phyloP scores from a whole-genome alignment of 2,329 filamentous ascomycete species.

The Cladobotryum mycophilum region DNA sequence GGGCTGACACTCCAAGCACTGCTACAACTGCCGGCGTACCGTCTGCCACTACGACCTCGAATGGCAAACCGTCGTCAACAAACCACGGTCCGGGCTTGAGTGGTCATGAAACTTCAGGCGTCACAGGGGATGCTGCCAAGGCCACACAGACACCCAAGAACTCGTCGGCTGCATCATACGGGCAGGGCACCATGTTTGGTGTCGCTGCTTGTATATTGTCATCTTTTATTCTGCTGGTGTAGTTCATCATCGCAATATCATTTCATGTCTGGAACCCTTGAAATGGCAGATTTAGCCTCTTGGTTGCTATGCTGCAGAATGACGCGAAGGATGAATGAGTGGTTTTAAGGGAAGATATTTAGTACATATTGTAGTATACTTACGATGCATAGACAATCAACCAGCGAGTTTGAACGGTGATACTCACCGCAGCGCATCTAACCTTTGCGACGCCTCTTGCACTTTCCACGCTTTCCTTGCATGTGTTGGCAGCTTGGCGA shows the following conservation, averaged over 20 bases:
- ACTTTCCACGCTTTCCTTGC: too few species aligned
- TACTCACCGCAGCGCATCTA: too few species aligned
- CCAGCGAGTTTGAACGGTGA: too few species aligned
- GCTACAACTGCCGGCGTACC: neutral
- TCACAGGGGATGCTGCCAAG: neutral
- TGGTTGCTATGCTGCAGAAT: too few species aligned
- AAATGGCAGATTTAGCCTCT: too few species aligned
- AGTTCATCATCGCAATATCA: neutral
- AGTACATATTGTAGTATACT: too few species aligned
- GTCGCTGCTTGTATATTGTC: neutral
- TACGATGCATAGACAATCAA: too few species aligned
- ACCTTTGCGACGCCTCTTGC: too few species aligned
- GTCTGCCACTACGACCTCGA: neutral
- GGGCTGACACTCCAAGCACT: neutral
- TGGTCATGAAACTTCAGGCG: neutral
- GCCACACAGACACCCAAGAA: neutral
- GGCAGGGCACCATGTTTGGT: neutral
- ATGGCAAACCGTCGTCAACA: neutral
- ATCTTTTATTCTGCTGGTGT: slow-evolving; percentile 10
- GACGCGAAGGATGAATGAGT: too few species aligned
- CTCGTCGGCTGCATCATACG: neutral
- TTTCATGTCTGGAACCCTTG: too few species aligned
- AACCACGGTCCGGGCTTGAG: neutral
- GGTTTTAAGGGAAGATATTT: too few species aligned
- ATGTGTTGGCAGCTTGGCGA: too few species aligned